These are phyloP conservation scores for Cytospora leucostoma DNA, from an alignment of 2,329 filamentous ascomycete species.

Conservation along the genomic window DNA sequence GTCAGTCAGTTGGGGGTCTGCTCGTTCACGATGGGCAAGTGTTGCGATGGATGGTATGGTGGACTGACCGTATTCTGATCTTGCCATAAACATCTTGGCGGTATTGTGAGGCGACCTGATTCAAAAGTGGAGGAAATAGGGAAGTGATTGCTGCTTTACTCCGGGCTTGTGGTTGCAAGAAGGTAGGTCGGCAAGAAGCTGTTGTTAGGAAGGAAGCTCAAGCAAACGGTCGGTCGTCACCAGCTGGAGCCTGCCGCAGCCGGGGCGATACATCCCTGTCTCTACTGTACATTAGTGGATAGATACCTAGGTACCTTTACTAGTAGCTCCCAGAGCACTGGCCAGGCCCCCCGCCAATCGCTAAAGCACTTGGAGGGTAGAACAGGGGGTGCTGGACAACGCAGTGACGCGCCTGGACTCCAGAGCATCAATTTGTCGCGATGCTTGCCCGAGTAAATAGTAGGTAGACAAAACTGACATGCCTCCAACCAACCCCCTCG, in stretches of 20 bases:
- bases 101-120: slow-evolving; percentile 37
- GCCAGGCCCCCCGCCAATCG: slow-evolving; percentile 1
- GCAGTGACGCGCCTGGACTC: slow-evolving; percentile 22
- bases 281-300: not conserved
- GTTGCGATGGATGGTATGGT: slow-evolving; percentile 19
- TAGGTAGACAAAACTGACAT: slow-evolving; percentile 10
- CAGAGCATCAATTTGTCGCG: slow-evolving; percentile 12
- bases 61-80: slow-evolving; percentile 95
- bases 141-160: slow-evolving; percentile 2
- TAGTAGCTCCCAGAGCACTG: slow-evolving; percentile 11
- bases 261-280: slow-evolving; percentile 14
- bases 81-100: slow-evolving; percentile 96
- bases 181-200: slow-evolving; percentile 7
- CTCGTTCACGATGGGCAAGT: slow-evolving; percentile 31
- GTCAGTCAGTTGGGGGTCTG: slow-evolving; percentile 36
- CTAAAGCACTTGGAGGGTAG: slow-evolving; percentile 9
- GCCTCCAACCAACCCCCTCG: not conserved
- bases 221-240: slow-evolving; percentile 34
- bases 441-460: slow-evolving; percentile 18
- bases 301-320: not conserved
- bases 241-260: slow-evolving; percentile 23
- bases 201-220: slow-evolving; percentile 22
- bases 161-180: slow-evolving; percentile 6
- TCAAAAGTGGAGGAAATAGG: not conserved
- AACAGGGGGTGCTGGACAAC: slow-evolving; percentile 4